Evolutionary conservation across 768 basidiomycete species (phyloP), one percentile per base, ranked within the genome.

Genomic region (Tulasnella sp.): DNA sequence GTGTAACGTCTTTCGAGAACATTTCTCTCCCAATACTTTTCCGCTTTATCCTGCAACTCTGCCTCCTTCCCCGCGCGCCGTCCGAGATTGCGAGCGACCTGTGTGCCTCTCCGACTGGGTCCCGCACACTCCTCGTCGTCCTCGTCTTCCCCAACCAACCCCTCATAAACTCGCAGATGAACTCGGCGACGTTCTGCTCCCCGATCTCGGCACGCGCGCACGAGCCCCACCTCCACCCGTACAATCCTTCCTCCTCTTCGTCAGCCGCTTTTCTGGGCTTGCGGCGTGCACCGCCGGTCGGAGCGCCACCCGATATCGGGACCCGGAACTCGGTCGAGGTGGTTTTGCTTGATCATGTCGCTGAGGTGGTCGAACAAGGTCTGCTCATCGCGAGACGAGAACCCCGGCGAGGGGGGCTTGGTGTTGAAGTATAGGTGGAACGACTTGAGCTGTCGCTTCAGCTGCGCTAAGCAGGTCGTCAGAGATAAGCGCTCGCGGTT

Each of bases 201-300:
- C 94, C 92, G 5, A 98, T 90, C 85, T 98, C 97, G 42, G 90
- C 90, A 52, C 92, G 89, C 1, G 95, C 91, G 39, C 94, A 88
- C 39, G 88, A 86, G 4, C 96, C 96, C 96, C 96, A 98, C 24
- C 91, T 89, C 95, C 94, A 95, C 83, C 95, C 94, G 80, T 87
- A 89, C 21, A 86, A 85, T 19, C 85, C 84, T 21, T 87, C 88
- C 9, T 85, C 85, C 27, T 85, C 85, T 48, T 86, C 87, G 34
- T 81, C 83, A 12, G 79, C 85, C 44, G 87, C 83, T 12, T 87
- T 83, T 3, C 93, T 89, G 71, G 88, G 76, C 52, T 74, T 72
- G 75, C 78, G 89, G 27, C 90, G 89, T 81, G 92, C 92, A 0
- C 84, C 85, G 5, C 76, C 82, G 36, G 87, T 85, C 12, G 82